Evolutionary conservation across 208 protist species (phyloP).

Genomic region (Wallacemonas sp.): DNA sequence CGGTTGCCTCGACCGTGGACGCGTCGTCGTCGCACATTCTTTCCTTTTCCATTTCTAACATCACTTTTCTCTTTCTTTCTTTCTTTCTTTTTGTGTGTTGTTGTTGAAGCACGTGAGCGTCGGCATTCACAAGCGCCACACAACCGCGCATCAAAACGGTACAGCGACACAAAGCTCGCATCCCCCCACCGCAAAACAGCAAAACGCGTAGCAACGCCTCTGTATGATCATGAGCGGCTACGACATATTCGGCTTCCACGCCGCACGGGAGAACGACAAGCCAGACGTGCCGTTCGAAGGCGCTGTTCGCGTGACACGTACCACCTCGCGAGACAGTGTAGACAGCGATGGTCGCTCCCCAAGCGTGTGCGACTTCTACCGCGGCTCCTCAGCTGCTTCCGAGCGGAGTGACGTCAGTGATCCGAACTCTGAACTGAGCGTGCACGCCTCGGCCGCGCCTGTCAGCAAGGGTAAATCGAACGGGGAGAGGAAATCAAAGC

Average conservation of each 20-base stretch:
- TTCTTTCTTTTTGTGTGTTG: neutral
- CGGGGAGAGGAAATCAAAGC: too few relatives aligned
- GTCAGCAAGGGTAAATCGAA: neutral
- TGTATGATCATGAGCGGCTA: slow-evolving; percentile 7
- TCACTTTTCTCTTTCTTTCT: neutral
- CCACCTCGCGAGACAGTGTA: neutral
- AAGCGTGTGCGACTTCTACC: neutral
- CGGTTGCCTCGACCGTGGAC: too few relatives aligned
- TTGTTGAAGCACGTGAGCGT: neutral
- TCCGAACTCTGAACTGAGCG: neutral
- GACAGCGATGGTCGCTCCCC: neutral
- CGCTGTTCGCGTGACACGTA: neutral
- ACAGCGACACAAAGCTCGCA: too few relatives aligned
- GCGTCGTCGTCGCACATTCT: neutral
- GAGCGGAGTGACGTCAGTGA: neutral
- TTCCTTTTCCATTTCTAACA: neutral
- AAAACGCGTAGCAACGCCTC: neutral
- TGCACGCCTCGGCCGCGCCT: neutral
- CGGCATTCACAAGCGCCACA: neutral
- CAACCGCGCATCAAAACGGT: too few relatives aligned
- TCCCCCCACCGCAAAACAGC: neutral
- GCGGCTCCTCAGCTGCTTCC: neutral
- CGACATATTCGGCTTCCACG: slow-evolving; percentile 6
- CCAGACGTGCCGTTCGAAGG: neutral
- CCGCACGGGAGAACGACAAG: neutral